Conservation (phyloP, 805 yeast genomes). For the Ogataea ramenticola region DNA sequence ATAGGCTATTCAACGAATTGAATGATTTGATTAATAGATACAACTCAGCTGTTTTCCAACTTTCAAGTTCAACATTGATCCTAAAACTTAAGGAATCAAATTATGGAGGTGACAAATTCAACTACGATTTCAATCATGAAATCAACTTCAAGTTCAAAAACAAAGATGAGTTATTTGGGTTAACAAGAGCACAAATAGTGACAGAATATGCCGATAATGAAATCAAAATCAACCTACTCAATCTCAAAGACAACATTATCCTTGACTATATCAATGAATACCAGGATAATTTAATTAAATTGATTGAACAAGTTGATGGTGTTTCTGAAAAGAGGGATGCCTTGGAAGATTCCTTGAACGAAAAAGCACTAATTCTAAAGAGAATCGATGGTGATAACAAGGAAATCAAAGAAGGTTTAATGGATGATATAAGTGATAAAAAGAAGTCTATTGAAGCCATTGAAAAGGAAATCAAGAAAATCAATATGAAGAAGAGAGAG, state of each 20-base stretch:
- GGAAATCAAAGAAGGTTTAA: constrained; percentile 11
- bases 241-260: constrained; percentile 40
- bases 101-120: constrained; percentile 7
- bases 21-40: constrained; percentile 48
- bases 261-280: constrained; percentile 33
- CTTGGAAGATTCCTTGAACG: constrained; percentile 43
- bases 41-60: constrained; percentile 44
- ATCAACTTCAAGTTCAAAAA: constrained; percentile 17
- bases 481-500: constrained; percentile 9
- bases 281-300: constrained; percentile 51
- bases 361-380: neutral
- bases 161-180: constrained; percentile 26
- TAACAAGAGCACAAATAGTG: constrained; percentile 35
- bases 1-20: constrained; percentile 41
- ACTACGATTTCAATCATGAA: constrained; percentile 28
- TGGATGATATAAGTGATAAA: constrained; percentile 9
- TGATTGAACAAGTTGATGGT: constrained; percentile 48
- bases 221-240: constrained; percentile 28
- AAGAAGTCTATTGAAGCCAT: constrained; percentile 13
- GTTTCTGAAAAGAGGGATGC: constrained; percentile 51
- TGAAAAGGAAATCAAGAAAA: constrained; percentile 9
- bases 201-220: constrained; percentile 27
- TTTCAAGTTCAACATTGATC: constrained; percentile 24
- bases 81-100: neutral
- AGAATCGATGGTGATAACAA: constrained; percentile 7